Percentiles rank a stretch among this genome's conserved stretches.
Evolutionary conservation across 2,329 filamentous ascomycete species (phyloP).

Genomic region (Truncatella angustata): DNA sequence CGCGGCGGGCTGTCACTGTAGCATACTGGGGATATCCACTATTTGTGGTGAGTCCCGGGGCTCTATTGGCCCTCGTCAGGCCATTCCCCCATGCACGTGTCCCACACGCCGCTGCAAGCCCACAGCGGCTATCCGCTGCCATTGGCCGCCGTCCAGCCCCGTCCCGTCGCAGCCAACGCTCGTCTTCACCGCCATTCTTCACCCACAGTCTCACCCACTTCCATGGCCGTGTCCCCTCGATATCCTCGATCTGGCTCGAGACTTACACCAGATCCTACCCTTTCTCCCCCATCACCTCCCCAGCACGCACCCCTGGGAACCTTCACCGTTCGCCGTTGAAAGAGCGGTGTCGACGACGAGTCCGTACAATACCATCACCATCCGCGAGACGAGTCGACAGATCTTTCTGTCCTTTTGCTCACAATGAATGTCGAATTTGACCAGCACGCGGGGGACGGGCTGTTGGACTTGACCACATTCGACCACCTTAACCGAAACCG

Average conservation of each 20-base stretch:
- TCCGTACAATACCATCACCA: constrained; percentile 45
- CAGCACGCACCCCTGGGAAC: constrained; percentile 11
- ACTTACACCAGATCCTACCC: constrained; percentile 13
- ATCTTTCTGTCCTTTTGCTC: constrained; percentile 29
- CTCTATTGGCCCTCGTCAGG: not conserved
- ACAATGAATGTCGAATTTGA: constrained; percentile 62
- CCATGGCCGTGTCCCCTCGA: constrained; percentile 13
- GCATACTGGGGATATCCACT: not conserved
- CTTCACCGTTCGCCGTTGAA: constrained; percentile 25
- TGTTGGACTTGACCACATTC: constrained; percentile 59
- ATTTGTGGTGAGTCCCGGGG: too few species aligned
- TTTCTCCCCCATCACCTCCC: constrained; percentile 11
- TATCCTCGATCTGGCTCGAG: constrained; percentile 15
- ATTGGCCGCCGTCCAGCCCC: constrained; percentile 12
- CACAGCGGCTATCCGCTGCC: not conserved
- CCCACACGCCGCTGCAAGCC: constrained; percentile 7
- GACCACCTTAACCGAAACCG: constrained; percentile 54
- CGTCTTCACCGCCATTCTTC: constrained; percentile 15
- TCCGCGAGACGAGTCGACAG: constrained; percentile 34
- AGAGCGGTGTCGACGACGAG: constrained; percentile 44
- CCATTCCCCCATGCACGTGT: not conserved
- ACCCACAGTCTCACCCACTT: constrained; percentile 14
- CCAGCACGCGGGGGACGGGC: constrained; percentile 54
- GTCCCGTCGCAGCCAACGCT: constrained; percentile 14
- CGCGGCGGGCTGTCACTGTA: constrained; percentile 1